Evolutionary conservation across 495 filamentous ascomycete species (phyloP), one percentile per base, ranked within the genome.

Genomic region (Lindgomyces ingoldianus): DNA sequence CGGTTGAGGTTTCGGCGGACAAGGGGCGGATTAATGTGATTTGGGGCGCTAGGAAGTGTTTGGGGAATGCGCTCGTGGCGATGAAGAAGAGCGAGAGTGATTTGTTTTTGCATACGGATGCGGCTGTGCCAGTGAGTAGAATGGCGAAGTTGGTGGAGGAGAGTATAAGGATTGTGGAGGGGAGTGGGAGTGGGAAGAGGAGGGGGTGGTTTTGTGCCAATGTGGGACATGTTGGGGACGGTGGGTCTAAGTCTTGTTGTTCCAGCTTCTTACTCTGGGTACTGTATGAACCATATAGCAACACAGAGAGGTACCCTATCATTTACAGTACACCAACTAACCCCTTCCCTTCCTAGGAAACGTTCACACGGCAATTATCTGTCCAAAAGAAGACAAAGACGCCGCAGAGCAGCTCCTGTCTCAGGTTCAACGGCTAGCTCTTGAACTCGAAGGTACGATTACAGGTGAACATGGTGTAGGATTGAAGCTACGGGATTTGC

Each of bases 401-500:
- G 46, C 24, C 4, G 60, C 55, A 81, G 81, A 87, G 11, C 89
- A 91, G 47, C 62, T 93, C 24, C 69, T 92, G 18, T 90, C 87
- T 63, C 87, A 85, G 57, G 81, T 89, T 3, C 75, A 78, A 25
- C 89, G 89, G 79, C 77, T 87, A 45, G 89, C 89, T 6, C 80
- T 92, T 12, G 85, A 88, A 75, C 84, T 91, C 79, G 89, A 93
- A 68, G 89, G 89, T 1, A 93, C 89, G 3, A 87, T 90, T 16
- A 91, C 89, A 16, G 89, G 89, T 10, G 89, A 93, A 75, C 89
- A 93, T 70, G 89, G 89, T 33, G 85, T 93, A 21, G 89, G 89
- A 11, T 74, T 93, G 29, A 85, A 91, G 60, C 90, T 92, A 79
- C 79, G 89, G 67, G 89, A 91, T 71, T 89, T 91, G 68, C 76